Base-by-base conservation (phyloP, 768 basidiomycete genomes). In the Psilocybe cubensis region DNA sequence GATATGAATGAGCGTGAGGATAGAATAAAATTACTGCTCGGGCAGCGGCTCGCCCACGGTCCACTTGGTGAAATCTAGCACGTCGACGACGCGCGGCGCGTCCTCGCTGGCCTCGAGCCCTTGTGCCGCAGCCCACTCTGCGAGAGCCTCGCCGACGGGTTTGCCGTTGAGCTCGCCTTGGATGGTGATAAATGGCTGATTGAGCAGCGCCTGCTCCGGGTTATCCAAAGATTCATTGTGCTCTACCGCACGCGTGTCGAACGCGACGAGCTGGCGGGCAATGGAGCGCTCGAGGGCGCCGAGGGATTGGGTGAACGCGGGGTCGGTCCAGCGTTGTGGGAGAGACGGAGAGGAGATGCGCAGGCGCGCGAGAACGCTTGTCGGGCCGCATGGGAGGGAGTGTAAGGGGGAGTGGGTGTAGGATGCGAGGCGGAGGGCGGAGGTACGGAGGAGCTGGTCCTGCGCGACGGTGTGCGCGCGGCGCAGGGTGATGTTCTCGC, bases 181-280 rank as follows among this genome's bases (percentile, higher is more conserved):
- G 35, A 88, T 80, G 75, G 87, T 92, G 70, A 86, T 83, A 63
- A 93, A 90, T 4, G 83, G 83, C 63, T 93, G 92, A 24, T 82
- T 78, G 66, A 91, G 91, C 44, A 94, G 71, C 6, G 84, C 83
- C 2, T 79, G 82, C 54, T 86, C 61, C 3, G 54, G 46, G 10
- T 67, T 65, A 10, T 73, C 66, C 8, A 65, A 65, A 12, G 66
- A 68, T 6, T 68, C 40, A n/a, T 61, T 51, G 21, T 70, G 61
- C 24, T 66, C 71, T 18, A 94, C 75, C 0, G 75, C 76, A 14
- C 73, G 72, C 0, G 92, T 92, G 24, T 91, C 85, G 67, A 95
- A 88, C 2, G 94, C 95, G 20, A 86, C 85, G 49, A 94, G 87
- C 72, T 96, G 95, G 40, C 93, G 82, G 9, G 88, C 89, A n/a